Conservation (phyloP, 2,329 filamentous ascomycete species). For the Stemphylium beticola region DNA sequence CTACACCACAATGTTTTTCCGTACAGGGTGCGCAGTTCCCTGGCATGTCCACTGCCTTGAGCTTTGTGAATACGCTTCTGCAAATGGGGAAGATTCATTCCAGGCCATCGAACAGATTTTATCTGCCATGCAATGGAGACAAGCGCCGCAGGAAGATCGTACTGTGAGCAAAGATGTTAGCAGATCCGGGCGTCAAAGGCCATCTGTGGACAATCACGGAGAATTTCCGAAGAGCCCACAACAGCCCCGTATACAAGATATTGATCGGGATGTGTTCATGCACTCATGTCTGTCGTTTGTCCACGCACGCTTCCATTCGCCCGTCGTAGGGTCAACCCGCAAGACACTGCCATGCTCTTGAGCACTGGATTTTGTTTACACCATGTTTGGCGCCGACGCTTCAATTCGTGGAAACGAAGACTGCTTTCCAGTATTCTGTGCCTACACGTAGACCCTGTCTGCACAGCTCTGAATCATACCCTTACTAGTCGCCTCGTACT, state of each 20-base stretch:
- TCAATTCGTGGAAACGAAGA: too few species aligned
- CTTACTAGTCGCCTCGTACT: conserved; percentile 81
- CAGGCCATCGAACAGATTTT: not conserved
- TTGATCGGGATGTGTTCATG: not conserved
- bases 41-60: too few species aligned
- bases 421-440: not conserved
- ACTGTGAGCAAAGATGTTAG: not conserved
- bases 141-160: not conserved
- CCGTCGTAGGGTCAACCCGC: too few species aligned
- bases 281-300: not conserved
- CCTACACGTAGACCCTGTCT: conserved; percentile 45
- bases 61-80: not conserved
- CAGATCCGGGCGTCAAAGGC: too few species aligned
- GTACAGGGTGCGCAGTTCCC: too few species aligned
- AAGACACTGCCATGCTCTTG: too few species aligned
- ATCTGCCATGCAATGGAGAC: not conserved
- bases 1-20: too few species aligned
- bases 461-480: conserved; percentile 65
- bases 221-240: too few species aligned
- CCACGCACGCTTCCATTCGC: not conserved
- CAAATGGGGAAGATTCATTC: not conserved
- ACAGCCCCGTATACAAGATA: too few species aligned
- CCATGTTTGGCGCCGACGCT: too few species aligned
- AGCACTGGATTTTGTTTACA: too few species aligned
- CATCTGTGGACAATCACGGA: too few species aligned